Evolutionary conservation across 352 stramenopile species (phyloP), one percentile per base, ranked within the genome.

Genomic region (Globisporangium carolinianum): DNA sequence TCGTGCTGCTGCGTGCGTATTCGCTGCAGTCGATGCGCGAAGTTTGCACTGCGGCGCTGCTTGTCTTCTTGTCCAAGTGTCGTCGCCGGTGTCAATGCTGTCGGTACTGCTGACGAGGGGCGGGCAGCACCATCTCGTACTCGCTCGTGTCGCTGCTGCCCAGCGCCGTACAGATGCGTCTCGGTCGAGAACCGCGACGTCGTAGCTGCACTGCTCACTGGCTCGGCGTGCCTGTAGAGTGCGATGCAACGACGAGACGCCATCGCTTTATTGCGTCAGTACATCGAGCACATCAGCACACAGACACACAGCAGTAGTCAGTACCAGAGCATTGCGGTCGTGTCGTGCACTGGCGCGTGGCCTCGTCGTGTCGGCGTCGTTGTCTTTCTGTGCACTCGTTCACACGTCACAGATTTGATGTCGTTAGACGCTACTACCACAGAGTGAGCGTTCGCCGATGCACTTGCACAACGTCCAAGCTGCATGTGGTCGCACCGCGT

Each of bases 61-160:
- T 84, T 84, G 8, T 84, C 76, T 61, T 82, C 67, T 56, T 81
- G 73, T 0, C 70, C 73, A 6, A 86, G 58, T 6, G 57, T 51
- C 9, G 39, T 14, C 14, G 38, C 1, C 10, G 10, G 6, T 24
- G 36, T 32, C 14, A 35, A 11, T 6, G 51, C 38, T 6, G 36
- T 12, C 3, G 37, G 36, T 0, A 39, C n/a, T 53, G 18, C 45
- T 17, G 35, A 10, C 12, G 49, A 7, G 9, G 9, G 5, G 5
- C 12, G 42, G 1, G 42, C 24, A 54, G 59, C 3, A 43, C n/a
- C 46, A 37, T 3, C 5, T 48, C 17, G 37, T 41, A 24, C 6
- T 57, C 10, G 14, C 58, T 52, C 18, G 45, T 49, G 50, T 37
- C n/a, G 56, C 46, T 57, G 54, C 17, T 62, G 64, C 0, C 62